These are phyloP conservation scores for Thecaphora frezii DNA, from an alignment of 1,284 basidiomycete species.

Conservation along the genomic window DNA sequence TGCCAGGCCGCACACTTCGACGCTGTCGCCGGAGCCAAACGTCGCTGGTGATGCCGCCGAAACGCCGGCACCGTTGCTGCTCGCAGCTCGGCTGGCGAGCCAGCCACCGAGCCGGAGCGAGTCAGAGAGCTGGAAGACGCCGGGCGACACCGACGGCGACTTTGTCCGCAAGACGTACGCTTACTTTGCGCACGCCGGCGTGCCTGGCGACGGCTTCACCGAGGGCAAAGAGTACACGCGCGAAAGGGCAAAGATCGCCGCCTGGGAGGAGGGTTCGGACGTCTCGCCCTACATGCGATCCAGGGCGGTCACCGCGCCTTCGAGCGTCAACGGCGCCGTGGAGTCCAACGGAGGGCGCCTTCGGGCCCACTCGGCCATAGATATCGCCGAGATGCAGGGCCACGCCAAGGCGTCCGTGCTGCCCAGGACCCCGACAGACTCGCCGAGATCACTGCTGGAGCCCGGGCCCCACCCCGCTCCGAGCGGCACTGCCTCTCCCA, in stretches of 20 bases:
- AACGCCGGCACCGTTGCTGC: neutral
- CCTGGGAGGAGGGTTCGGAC: slow-evolving; percentile 34
- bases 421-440: too few species aligned
- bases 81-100: neutral
- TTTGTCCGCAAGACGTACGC: slow-evolving; percentile 51
- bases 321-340: too few species aligned
- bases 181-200: slow-evolving; percentile 44
- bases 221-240: slow-evolving; percentile 55
- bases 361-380: too few species aligned
- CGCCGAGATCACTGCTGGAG: too few species aligned
- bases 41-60: too few species aligned
- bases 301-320: too few species aligned
- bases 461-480: neutral
- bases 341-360: too few species aligned
- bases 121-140: slow-evolving; percentile 2
- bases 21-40: neutral
- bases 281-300: too few species aligned
- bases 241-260: slow-evolving; percentile 29
- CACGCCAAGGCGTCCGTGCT: too few species aligned
- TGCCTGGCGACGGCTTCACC: slow-evolving; percentile 45
- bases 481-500: neutral
- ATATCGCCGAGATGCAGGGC: too few species aligned
- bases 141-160: slow-evolving; percentile 42
- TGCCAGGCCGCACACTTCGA: neutral
- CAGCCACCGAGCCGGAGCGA: neutral